A percentile compares a stretch with the other conserved stretches of the same genome.
phyloP scores from a whole-genome alignment of 2,329 filamentous ascomycete genomes.

The Calonectria montana region DNA sequence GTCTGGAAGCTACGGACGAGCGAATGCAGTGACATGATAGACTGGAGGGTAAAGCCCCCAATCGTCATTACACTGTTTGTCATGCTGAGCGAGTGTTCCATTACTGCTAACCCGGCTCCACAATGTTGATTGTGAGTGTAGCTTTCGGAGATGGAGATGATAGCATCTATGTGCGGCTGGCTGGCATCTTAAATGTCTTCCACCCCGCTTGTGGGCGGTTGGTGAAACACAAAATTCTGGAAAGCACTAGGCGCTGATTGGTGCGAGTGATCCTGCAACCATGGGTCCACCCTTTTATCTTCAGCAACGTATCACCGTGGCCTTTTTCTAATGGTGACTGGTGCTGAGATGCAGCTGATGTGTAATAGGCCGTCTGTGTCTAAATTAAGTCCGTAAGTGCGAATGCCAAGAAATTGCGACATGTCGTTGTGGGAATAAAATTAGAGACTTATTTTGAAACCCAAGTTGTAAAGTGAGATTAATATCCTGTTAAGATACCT shows the following conservation, averaged over 20 bases:
- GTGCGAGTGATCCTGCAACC: not conserved
- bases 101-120: not conserved
- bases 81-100: slow-evolving; percentile 33
- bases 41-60: slow-evolving; percentile 34
- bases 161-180: not conserved
- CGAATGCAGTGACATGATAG: slow-evolving; percentile 28
- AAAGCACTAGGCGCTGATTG: not conserved
- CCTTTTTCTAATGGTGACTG: not conserved
- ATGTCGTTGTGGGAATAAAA: not conserved
- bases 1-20: slow-evolving; percentile 27
- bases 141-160: not conserved
- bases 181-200: not conserved
- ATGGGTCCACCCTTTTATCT: not conserved
- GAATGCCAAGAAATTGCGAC: not conserved
- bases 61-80: slow-evolving; percentile 28
- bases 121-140: not conserved
- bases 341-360: not conserved
- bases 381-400: not conserved
- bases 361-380: not conserved
- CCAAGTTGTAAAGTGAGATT: not conserved
- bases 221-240: not conserved
- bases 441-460: not conserved
- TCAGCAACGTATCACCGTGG: not conserved
- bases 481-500: not conserved
- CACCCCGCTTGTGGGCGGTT: not conserved